phyloP scores from a whole-genome alignment of 768 basidiomycete species.

The Lactifluus echinatus region DNA sequence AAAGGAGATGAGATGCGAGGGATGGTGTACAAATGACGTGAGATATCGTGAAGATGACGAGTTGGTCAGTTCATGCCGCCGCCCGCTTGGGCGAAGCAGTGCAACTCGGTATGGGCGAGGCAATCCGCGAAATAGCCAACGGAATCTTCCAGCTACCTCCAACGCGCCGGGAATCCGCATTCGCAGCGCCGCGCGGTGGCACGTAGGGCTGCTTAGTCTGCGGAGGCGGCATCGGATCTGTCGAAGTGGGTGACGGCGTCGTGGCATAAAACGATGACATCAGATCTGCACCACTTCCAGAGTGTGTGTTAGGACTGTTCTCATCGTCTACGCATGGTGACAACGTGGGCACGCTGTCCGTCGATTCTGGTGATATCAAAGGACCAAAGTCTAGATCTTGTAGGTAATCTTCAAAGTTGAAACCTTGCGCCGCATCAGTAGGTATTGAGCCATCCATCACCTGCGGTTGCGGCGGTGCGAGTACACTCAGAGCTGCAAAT shows the following conservation, averaged over 20 bases:
- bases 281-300: too few relatives aligned
- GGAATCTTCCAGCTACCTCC: conserved; percentile 17
- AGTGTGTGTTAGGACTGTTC: too few relatives aligned
- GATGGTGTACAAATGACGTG: conserved; percentile 2
- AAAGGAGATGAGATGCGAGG: conserved; percentile 1
- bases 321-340: background rate
- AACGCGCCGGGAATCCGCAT: conserved; percentile 6
- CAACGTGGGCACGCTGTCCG: background rate
- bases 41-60: background rate
- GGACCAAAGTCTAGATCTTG: conserved; percentile 2
- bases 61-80: background rate
- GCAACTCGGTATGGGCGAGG: too few relatives aligned
- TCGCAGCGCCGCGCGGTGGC: conserved; percentile 10
- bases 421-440: background rate
- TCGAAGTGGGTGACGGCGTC: background rate
- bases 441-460: background rate
- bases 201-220: background rate
- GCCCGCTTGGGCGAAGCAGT: too few relatives aligned
- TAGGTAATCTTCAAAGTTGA: conserved; percentile 14
- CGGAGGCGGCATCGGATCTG: background rate
- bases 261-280: conserved; percentile 5
- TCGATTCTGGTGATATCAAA: background rate
- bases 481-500: background rate
- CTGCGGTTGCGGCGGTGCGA: background rate
- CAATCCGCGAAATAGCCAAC: too few relatives aligned